Base-by-base conservation (phyloP, 2,329 filamentous ascomycete species). In the Cryphonectria nitschkei region DNA sequence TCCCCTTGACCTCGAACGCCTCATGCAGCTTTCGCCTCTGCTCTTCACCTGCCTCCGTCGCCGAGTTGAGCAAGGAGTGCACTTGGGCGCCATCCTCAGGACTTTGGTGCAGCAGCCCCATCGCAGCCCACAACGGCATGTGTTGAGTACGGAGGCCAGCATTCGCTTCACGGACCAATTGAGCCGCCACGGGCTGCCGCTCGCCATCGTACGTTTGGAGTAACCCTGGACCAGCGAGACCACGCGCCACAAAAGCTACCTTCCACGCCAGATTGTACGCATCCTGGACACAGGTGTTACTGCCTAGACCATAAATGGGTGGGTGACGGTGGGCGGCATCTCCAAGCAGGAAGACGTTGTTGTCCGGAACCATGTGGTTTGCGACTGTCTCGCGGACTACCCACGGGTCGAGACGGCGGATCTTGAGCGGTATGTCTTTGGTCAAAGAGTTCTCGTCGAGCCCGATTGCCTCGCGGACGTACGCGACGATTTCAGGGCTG, bases 331-430 rank as follows among this genome's bases (percentile, higher is more conserved):
- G 85, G 3, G 84, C 83, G 0, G 85, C 84, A 72, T 87, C 86
- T 9, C 85, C 85, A 14, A 87, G 77, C 70, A 84, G 84, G 74
- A 85, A 84, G 13, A 76, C 76, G 64, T 81, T 82, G 14, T 80
- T 80, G 14, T 82, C 77, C 19, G 70, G 68, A 0, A 80, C 82
- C 67, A 86, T 88, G 22, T 78, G 77, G 73, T 87, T 82, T 0
- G 87, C 86, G 1, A 87, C 83, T n/a, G 82, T 85, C 74, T 88
- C 87, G 72, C 87, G 87, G 74, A 89, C 82, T 46, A 79, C 77
- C 87, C 87, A 89, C 68, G 84, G 84, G 0, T 84, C 84, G 14
- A 86, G 74, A 63, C 82, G 79, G 26, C 86, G 67, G 58, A 88
- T 82, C 70, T 87, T 82, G 2, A 84, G 76, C 0, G 81, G 77